phyloP scores from a whole-genome alignment of 805 yeast genomes.

The Sugiyamaella lignohabitans region DNA sequence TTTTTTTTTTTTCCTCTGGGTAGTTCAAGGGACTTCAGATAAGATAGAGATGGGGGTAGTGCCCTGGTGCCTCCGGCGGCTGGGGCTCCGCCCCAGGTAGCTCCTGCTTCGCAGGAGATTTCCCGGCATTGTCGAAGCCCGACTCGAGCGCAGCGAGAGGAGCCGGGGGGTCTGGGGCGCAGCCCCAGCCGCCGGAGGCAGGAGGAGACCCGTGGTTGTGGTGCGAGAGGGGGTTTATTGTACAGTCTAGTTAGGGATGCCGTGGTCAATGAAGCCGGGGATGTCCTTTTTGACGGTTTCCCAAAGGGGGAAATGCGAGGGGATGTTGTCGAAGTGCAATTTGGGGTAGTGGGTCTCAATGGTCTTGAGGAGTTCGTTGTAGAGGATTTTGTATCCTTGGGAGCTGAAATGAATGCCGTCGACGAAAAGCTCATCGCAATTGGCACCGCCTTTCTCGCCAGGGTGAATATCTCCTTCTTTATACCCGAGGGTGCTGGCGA shows the following conservation, averaged over 20 bases:
- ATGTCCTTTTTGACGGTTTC: background rate
- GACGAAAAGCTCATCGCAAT: constrained; percentile 26
- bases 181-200: no score
- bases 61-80: no score
- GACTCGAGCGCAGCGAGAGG: no score
- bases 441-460: constrained; percentile 6
- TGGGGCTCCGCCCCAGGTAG: no score
- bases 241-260: background rate
- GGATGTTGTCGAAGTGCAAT: background rate
- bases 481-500: constrained; percentile 40
- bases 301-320: background rate
- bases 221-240: no score
- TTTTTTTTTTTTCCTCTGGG: no score
- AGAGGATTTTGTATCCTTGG: constrained; percentile 46
- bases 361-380: constrained; percentile 35
- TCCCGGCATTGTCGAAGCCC: no score
- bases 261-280: background rate
- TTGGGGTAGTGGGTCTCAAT: constrained; percentile 45
- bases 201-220: no score
- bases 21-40: no score
- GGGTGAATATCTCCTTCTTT: constrained; percentile 26
- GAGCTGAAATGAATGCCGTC: constrained; percentile 62
- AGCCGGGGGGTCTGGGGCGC: no score
- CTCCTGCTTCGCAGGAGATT: no score
- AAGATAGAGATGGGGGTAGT: no score